A percentile compares a stretch with the other conserved stretches of the same genome.
These are phyloP conservation scores for Pestalotiopsis sp. DNA, from an alignment of 2,329 filamentous ascomycete genomes.

Conservation along the genomic window DNA sequence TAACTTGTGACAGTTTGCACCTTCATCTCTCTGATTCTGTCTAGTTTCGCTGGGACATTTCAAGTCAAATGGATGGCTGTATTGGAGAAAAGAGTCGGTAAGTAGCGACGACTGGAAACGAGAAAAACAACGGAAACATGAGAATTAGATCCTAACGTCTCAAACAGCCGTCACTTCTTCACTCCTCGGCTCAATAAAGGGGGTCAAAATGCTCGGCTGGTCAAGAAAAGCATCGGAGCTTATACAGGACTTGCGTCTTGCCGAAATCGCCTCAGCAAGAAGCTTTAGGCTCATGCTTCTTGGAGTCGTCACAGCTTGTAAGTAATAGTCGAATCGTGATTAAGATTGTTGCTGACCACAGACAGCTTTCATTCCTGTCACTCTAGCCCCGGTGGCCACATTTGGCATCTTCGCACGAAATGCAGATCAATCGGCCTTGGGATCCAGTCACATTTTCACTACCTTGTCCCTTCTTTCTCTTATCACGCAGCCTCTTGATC, in stretches of 20 bases:
- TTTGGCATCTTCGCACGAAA: conserved; percentile 10
- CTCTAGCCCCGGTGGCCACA: conserved; percentile 8
- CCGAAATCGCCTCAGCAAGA: conserved; percentile 10
- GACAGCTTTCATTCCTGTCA: conserved; percentile 12
- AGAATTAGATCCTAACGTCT: not conserved
- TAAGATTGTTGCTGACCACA: not conserved
- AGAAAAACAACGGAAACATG: not conserved
- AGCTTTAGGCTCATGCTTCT: conserved; percentile 14
- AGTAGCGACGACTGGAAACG: not conserved
- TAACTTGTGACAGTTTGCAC: conserved; percentile 6
- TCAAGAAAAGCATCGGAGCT: conserved; percentile 1
- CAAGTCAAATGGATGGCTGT: conserved; percentile 14
- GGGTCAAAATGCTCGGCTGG: conserved; percentile 16
- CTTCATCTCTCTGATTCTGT: not conserved
- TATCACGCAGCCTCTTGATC: conserved; percentile 12
- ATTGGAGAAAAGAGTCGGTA: conserved; percentile 12
- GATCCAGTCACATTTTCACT: conserved; percentile 12
- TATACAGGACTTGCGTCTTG: conserved; percentile 11
- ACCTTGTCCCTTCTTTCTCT: conserved; percentile 11
- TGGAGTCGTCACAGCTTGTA: conserved; percentile 11
- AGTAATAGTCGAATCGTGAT: not conserved
- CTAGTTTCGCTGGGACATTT: conserved; percentile 11
- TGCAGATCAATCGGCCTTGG: not conserved
- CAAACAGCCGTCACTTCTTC: conserved; percentile 11
- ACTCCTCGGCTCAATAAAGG: conserved; percentile 13